These are phyloP conservation scores for Chrysophaeum taylorii DNA, from an alignment of 352 stramenopile species.

Conservation along the genomic window DNA sequence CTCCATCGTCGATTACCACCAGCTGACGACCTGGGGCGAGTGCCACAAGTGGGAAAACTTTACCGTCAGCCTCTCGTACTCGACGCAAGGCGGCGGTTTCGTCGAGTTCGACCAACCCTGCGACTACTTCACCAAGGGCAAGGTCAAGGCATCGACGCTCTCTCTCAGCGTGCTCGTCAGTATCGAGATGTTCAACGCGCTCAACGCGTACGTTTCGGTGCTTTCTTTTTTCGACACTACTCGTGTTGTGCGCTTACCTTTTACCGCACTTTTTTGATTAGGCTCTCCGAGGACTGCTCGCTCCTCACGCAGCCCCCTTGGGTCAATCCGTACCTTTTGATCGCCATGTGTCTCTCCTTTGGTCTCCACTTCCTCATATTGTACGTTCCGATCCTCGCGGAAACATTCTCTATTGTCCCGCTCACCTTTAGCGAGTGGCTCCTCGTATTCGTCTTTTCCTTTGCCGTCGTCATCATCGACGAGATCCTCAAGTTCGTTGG, in stretches of 20 bases:
- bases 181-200: conserved; percentile 88
- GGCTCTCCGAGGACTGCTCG: conserved; percentile 64
- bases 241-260: not conserved
- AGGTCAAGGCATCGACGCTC: conserved; percentile 76
- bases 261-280: too few species aligned
- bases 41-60: conserved; percentile 76
- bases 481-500: conserved; percentile 83
- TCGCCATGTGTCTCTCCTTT: conserved; percentile 82
- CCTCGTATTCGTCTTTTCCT: conserved; percentile 74
- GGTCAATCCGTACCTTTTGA: conserved; percentile 80
- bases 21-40: conserved; percentile 75
- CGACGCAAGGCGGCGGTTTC: conserved; percentile 54
- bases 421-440: conserved; percentile 79
- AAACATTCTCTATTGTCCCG: conserved; percentile 81
- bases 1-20: conserved; percentile 70
- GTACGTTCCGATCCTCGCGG: conserved; percentile 77
- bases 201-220: too few species aligned
- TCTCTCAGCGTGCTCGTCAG: conserved; percentile 80
- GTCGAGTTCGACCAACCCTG: conserved; percentile 63
- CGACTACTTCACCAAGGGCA: conserved; percentile 80
- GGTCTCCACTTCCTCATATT: conserved; percentile 82
- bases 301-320: conserved; percentile 79
- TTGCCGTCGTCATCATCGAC: conserved; percentile 83
- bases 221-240: conserved; percentile 43
- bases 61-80: conserved; percentile 74